phyloP scores from a whole-genome alignment of 139 green algal species.

The Coccomyxa sp. region DNA sequence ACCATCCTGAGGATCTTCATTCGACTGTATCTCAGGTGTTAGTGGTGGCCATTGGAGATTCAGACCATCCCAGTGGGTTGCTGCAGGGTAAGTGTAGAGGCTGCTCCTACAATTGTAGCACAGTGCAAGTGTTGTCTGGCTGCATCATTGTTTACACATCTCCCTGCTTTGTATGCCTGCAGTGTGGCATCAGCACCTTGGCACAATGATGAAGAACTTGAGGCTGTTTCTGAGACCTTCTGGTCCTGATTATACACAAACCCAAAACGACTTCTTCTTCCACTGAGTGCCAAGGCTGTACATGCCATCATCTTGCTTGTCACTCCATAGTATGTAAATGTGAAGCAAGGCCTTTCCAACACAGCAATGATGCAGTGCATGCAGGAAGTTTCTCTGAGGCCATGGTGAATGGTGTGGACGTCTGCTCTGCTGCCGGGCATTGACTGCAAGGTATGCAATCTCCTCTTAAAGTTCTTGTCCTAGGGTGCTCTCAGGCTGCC shows the following conservation, averaged over 20 bases:
- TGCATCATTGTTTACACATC: not conserved
- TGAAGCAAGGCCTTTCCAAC: no score
- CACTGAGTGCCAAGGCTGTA: slow-evolving; percentile 30
- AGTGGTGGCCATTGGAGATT: no score
- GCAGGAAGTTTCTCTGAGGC: no score
- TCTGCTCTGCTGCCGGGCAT: not conserved
- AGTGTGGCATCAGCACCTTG: not conserved
- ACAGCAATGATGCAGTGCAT: no score
- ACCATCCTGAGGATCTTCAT: no score
- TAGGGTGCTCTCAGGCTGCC: no score
- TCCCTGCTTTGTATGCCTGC: not conserved
- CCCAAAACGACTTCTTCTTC: slow-evolving; percentile 52
- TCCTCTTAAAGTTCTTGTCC: no score
- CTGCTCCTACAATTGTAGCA: no score
- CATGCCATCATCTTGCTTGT: not conserved
- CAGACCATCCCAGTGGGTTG: no score
- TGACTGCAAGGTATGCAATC: not conserved
- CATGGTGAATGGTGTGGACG: not conserved
- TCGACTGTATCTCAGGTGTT: no score
- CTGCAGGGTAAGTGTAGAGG: no score
- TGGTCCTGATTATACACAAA: slow-evolving; percentile 32
- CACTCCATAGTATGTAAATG: no score
- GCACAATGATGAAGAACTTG: slow-evolving; percentile 41
- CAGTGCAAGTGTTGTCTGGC: not conserved
- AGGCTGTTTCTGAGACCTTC: slow-evolving; percentile 47